Percentiles rank a stretch among this genome's conserved stretches.
phyloP scores from a whole-genome alignment of 495 filamentous ascomycete species.

The Penicillium arizonense region DNA sequence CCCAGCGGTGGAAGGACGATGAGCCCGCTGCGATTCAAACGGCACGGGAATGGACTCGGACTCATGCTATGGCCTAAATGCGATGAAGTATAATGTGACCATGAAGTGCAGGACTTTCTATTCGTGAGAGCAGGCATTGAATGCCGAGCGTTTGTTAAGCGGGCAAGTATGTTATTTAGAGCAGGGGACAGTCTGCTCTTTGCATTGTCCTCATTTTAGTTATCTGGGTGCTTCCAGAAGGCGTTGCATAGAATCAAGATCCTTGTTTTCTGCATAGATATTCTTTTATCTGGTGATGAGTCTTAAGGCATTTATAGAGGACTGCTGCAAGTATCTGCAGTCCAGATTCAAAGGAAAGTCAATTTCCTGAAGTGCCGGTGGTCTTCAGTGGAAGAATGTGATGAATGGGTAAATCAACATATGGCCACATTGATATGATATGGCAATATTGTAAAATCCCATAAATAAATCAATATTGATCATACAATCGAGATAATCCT shows the following conservation, averaged over 20 bases:
- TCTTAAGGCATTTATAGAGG: not conserved
- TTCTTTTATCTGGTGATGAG: not conserved
- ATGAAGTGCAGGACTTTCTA: conserved; percentile 25
- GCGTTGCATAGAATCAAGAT: conserved; percentile 20
- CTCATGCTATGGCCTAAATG: conserved; percentile 62
- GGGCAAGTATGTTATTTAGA: conserved; percentile 6
- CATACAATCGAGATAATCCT: no score
- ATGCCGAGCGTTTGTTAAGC: conserved; percentile 1
- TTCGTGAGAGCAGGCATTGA: conserved; percentile 9
- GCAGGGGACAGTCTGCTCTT: conserved; percentile 9
- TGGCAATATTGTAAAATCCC: no score
- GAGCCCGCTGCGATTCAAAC: conserved; percentile 88
- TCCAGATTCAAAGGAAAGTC: not conserved
- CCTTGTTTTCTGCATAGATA: not conserved
- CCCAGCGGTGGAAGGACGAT: conserved; percentile 97
- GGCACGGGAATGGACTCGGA: conserved; percentile 83
- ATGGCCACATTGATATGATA: no score
- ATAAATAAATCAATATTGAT: no score
- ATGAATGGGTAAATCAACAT: no score
- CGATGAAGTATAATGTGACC: conserved; percentile 34
- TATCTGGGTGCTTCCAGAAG: conserved; percentile 9
- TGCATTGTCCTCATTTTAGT: not conserved
- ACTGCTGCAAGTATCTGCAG: not conserved
- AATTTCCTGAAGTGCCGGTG: not conserved
- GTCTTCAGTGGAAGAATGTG: not conserved